Evolutionary conservation across 2,329 filamentous ascomycete genomes (phyloP).

Genomic region (Penicillium paneum): DNA sequence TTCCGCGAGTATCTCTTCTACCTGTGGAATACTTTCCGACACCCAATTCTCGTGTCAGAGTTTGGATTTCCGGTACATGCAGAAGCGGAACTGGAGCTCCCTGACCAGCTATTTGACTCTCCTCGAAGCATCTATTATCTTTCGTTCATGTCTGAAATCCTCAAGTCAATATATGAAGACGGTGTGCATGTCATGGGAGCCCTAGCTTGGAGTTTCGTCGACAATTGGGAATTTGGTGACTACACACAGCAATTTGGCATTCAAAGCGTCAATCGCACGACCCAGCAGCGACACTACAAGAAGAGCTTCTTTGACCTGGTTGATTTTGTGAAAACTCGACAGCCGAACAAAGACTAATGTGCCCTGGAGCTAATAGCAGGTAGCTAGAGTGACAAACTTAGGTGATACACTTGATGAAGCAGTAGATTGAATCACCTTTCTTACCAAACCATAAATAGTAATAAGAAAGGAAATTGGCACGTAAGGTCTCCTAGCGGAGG

Average conservation of each 20-base stretch:
- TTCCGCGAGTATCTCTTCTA: slow-evolving; percentile 54
- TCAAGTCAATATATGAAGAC: slow-evolving; percentile 57
- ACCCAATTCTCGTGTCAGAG: slow-evolving; percentile 50
- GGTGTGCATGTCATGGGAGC: slow-evolving; percentile 55
- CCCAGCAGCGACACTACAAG: slow-evolving; percentile 52
- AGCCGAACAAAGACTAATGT: not conserved
- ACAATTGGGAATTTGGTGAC: slow-evolving; percentile 58
- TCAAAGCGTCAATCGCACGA: slow-evolving; percentile 55
- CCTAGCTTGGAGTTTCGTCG: slow-evolving; percentile 52
- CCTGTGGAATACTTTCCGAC: slow-evolving; percentile 57
- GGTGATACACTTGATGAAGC: not conserved
- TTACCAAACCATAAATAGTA: too few relatives aligned
- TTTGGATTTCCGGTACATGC: slow-evolving; percentile 57
- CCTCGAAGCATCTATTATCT: slow-evolving; percentile 56
- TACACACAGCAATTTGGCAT: slow-evolving; percentile 54
- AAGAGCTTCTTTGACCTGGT: slow-evolving; percentile 59
- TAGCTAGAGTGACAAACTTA: not conserved
- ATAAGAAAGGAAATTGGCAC: not conserved
- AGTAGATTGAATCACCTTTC: not conserved
- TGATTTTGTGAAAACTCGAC: slow-evolving; percentile 45
- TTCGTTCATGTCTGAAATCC: slow-evolving; percentile 52
- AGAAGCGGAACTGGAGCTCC: slow-evolving; percentile 44
- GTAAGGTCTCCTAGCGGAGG: too few relatives aligned
- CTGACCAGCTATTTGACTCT: slow-evolving; percentile 54
- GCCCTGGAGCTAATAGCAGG: not conserved